A percentile compares a stretch with the other conserved stretches of the same genome.
phyloP scores from a whole-genome alignment of 768 basidiomycete species.

The Tulasnella sp. region DNA sequence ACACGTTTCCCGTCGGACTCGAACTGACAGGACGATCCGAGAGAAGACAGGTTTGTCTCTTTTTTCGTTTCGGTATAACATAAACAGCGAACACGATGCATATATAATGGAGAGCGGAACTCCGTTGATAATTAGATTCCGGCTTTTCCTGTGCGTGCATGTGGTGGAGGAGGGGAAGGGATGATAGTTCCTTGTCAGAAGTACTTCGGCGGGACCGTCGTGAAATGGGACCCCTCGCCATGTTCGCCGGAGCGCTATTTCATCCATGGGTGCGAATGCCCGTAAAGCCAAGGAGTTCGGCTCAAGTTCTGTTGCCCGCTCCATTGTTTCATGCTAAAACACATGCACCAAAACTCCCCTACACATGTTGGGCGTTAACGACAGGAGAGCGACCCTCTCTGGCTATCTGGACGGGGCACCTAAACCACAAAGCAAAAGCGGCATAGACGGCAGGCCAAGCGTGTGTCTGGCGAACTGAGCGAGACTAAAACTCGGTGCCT shows the following conservation, averaged over 20 bases:
- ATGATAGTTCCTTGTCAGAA: neutral
- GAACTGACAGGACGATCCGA: neutral
- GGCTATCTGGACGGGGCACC: neutral
- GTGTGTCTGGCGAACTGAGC: neutral
- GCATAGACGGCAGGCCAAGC: neutral
- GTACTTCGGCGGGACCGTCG: neutral
- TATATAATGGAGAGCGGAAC: neutral
- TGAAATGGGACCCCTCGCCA: neutral
- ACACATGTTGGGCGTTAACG: neutral
- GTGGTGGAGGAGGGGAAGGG: neutral
- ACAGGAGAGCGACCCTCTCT: neutral
- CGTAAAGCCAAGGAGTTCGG: too few relatives aligned
- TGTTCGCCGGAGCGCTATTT: neutral
- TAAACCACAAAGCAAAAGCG: neutral
- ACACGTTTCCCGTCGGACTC: neutral
- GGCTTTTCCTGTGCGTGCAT: neutral
- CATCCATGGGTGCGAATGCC: too few relatives aligned
- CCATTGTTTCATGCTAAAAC: neutral
- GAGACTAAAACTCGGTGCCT: neutral
- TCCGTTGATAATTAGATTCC: neutral
- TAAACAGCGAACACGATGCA: neutral
- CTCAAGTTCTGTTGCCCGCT: too few relatives aligned
- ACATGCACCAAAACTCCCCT: neutral
- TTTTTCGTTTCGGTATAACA: neutral
- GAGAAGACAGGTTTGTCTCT: neutral